Conservation (phyloP, 2,329 filamentous ascomycete species). For the Paraphaeosphaeria sporulosa region DNA sequence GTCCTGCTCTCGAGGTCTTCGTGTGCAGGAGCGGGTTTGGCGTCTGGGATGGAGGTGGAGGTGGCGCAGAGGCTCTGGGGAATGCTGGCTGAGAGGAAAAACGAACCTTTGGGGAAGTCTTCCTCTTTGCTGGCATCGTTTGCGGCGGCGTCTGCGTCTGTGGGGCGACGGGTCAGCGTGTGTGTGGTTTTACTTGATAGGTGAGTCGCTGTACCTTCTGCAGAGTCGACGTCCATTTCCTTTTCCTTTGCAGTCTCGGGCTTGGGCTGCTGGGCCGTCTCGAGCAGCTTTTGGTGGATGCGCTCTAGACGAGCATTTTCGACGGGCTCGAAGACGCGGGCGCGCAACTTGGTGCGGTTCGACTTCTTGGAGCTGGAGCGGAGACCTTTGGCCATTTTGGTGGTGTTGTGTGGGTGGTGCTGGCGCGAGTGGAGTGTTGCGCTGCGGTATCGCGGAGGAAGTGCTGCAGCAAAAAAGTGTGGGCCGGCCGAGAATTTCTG, state of each 20-base stretch:
- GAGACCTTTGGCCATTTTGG: slow-evolving; percentile 84
- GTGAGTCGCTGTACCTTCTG: slow-evolving; percentile 41
- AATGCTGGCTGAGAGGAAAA: slow-evolving; percentile 38
- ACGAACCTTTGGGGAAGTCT: slow-evolving; percentile 17
- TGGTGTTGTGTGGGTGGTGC: slow-evolving; percentile 53
- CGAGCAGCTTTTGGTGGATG: slow-evolving; percentile 84
- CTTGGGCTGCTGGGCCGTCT: slow-evolving; percentile 79
- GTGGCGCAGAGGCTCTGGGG: slow-evolving; percentile 33
- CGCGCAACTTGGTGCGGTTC: slow-evolving; percentile 83
- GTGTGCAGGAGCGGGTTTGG: slow-evolving; percentile 19
- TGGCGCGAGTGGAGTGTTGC: slow-evolving; percentile 1
- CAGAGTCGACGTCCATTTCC: slow-evolving; percentile 57
- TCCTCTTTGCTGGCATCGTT: slow-evolving; percentile 15
- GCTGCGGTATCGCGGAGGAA: background rate
- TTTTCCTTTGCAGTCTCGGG: slow-evolving; percentile 53
- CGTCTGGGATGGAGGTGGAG: slow-evolving; percentile 12
- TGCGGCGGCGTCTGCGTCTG: slow-evolving; percentile 9
- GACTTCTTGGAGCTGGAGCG: slow-evolving; percentile 80
- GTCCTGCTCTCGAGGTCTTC: slow-evolving; percentile 34
- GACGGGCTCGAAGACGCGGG: slow-evolving; percentile 82
- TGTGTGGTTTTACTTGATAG: background rate
- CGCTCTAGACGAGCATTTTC: slow-evolving; percentile 82
- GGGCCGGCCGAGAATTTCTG: slow-evolving; percentile 24
- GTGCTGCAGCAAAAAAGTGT: slow-evolving; percentile 10
- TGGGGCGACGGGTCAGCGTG: slow-evolving; percentile 8